These are phyloP conservation scores for Boletus rubroflammeus DNA, from an alignment of 768 basidiomycete species.

Conservation along the genomic window DNA sequence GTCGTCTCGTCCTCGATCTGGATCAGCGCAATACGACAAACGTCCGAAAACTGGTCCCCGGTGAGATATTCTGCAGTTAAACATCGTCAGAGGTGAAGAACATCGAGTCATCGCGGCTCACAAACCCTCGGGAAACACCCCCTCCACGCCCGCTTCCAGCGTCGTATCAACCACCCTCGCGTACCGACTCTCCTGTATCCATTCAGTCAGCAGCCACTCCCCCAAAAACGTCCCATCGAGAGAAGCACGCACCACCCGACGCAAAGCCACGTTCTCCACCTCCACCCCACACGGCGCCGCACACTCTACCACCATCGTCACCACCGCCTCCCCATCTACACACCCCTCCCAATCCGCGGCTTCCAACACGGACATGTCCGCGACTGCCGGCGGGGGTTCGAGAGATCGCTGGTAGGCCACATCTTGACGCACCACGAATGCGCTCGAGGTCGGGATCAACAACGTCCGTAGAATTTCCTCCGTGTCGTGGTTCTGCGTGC, in stretches of 20 bases:
- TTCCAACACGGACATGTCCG: slow-evolving; percentile 54
- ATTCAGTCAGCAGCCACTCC: not conserved
- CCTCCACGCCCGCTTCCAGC: slow-evolving; percentile 41
- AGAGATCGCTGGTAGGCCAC: slow-evolving; percentile 51
- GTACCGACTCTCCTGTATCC: slow-evolving; percentile 38
- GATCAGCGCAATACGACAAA: slow-evolving; percentile 50
- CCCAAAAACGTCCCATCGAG: too few species aligned
- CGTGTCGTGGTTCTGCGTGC: slow-evolving; percentile 24
- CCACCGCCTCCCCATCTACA: slow-evolving; percentile 53
- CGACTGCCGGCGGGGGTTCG: slow-evolving; percentile 41
- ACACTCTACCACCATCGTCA: slow-evolving; percentile 50
- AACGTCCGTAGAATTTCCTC: slow-evolving; percentile 65
- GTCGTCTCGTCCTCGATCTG: slow-evolving; percentile 40
- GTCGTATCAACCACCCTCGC: slow-evolving; percentile 54
- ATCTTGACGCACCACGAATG: slow-evolving; percentile 52
- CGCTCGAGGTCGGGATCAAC: slow-evolving; percentile 59
- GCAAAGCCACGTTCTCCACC: slow-evolving; percentile 47
- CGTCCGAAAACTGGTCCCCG: slow-evolving; percentile 61
- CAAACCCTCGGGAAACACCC: slow-evolving; percentile 47
- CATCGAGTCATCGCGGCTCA: not conserved
- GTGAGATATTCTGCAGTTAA: slow-evolving; percentile 49
- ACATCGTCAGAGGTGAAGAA: not conserved
- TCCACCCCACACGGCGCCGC: slow-evolving; percentile 54
- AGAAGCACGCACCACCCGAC: slow-evolving; percentile 41
- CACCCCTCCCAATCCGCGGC: slow-evolving; percentile 45